phyloP scores from a whole-genome alignment of 202 grass and related monocot genomes.

The Dendrocalamus latiflorus region DNA sequence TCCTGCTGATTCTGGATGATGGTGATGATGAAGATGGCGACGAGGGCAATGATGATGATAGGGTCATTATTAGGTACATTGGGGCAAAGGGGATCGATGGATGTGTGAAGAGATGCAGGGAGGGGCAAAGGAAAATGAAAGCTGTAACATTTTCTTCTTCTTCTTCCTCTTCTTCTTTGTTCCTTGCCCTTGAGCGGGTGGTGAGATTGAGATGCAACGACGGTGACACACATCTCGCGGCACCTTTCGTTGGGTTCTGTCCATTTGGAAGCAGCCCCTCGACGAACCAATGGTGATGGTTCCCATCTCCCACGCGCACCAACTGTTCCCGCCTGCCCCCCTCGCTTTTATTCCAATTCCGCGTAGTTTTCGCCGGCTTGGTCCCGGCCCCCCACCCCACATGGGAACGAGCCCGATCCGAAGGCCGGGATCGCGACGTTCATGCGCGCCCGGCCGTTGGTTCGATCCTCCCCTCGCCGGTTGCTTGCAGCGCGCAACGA shows the following conservation, averaged over 20 bases:
- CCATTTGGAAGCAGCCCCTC: not conserved
- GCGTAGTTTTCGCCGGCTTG: too few species aligned
- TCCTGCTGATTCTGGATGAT: constrained; percentile 23
- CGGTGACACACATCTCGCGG: not conserved
- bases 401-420: not conserved
- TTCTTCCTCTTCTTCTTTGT: not conserved
- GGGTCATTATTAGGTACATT: constrained; percentile 17
- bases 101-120: not conserved
- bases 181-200: not conserved
- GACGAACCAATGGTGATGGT: not conserved
- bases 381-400: too few species aligned
- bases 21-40: not conserved
- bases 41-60: not conserved
- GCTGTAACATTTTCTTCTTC: not conserved
- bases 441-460: constrained; percentile 8
- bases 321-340: too few species aligned
- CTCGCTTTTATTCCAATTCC: too few species aligned
- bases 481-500: not conserved
- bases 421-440: constrained; percentile 22
- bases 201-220: not conserved
- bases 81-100: not conserved
- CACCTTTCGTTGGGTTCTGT: not conserved
- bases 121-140: constrained; percentile 28
- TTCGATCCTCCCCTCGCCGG: not conserved
- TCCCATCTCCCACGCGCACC: not conserved